These are phyloP conservation scores for Bipolaris zeicola DNA, from an alignment of 2,329 filamentous ascomycete genomes.

Conservation along the genomic window DNA sequence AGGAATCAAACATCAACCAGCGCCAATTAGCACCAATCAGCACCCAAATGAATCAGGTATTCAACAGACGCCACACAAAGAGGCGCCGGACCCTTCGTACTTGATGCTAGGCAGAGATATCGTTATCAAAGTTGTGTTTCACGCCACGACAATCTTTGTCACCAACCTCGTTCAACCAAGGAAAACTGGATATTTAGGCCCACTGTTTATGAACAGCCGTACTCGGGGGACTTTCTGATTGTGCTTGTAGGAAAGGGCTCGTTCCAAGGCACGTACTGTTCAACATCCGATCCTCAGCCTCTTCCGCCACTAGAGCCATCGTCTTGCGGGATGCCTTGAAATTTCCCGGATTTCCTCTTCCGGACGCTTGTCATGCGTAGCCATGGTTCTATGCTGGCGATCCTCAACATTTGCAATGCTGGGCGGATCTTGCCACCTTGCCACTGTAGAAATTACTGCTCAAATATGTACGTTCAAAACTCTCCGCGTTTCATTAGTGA, in stretches of 20 bases:
- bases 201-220: background rate
- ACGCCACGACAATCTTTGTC: background rate
- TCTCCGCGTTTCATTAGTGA: background rate
- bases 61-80: background rate
- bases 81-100: background rate
- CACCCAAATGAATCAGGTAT: background rate
- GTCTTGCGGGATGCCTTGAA: background rate
- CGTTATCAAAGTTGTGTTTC: background rate
- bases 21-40: background rate
- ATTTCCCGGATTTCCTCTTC: background rate
- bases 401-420: background rate
- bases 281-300: background rate
- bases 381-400: background rate
- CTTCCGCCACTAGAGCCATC: background rate
- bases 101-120: no score
- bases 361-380: background rate
- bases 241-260: background rate
- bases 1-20: background rate
- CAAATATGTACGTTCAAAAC: background rate
- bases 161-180: background rate
- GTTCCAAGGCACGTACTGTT: background rate
- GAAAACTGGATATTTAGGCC: background rate
- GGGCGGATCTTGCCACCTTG: background rate
- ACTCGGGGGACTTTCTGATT: background rate
- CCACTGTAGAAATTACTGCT: background rate